phyloP scores from a whole-genome alignment of 768 basidiomycete species.

The Coprinellus micaceus region DNA sequence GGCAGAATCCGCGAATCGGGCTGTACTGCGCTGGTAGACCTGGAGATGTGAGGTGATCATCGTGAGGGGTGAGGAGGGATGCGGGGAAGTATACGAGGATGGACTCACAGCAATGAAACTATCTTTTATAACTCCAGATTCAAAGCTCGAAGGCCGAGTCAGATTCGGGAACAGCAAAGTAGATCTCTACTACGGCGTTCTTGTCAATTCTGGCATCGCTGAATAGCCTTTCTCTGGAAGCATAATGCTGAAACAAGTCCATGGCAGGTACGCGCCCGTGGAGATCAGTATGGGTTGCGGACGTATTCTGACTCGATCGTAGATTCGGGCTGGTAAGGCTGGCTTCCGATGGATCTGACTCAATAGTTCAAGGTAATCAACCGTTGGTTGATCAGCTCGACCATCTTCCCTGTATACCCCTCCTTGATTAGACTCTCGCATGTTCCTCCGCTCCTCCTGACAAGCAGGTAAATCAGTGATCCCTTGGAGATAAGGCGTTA shows the following conservation, averaged over 20 bases:
- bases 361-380: constrained; percentile 17
- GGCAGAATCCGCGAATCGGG: constrained; percentile 42
- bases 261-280: constrained; percentile 32
- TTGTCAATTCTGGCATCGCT: constrained; percentile 28
- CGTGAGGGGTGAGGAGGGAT: constrained; percentile 17
- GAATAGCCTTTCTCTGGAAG: constrained; percentile 30
- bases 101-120: constrained; percentile 7
- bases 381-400: constrained; percentile 5
- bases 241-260: constrained; percentile 31
- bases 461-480: constrained; percentile 1
- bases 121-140: constrained; percentile 19
- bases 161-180: constrained; percentile 25
- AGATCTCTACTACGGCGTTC: constrained; percentile 28
- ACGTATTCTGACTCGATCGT: constrained; percentile 32
- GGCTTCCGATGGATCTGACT: constrained; percentile 20
- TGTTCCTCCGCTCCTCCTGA: not conserved
- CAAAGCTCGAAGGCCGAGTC: constrained; percentile 30
- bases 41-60: constrained; percentile 58
- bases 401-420: constrained; percentile 2
- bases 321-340: constrained; percentile 20
- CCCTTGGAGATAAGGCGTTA: constrained; percentile 1
- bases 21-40: constrained; percentile 55
- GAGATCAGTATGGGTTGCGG: constrained; percentile 32
- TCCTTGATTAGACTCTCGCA: constrained; percentile 7
- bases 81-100: constrained; percentile 16